Conservation (phyloP, 306 rosid species). For the Trifolium pratense region DNA sequence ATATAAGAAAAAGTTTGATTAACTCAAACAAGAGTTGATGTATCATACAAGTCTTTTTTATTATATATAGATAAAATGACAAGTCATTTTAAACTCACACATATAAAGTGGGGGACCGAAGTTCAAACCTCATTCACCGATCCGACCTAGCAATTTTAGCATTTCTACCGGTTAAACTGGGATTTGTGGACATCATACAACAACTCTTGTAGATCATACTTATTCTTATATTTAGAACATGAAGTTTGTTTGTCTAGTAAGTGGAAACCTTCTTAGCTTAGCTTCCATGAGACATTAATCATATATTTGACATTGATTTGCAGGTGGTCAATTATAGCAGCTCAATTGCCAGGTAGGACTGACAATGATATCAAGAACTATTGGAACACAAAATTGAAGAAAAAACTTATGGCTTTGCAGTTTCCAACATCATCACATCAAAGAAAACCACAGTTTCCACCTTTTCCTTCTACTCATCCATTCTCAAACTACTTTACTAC, state of each 20-base stretch:
- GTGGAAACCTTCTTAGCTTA: slow-evolving; percentile 33
- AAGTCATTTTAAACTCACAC: too few relatives aligned
- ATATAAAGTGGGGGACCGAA: too few relatives aligned
- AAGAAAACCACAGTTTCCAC: slow-evolving; percentile 50
- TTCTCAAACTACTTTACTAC: slow-evolving; percentile 40
- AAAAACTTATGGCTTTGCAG: slow-evolving; percentile 73
- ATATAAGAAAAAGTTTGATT: too few relatives aligned
- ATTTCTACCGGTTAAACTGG: too few relatives aligned
- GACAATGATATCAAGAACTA: slow-evolving; percentile 98
- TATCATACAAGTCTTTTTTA: too few relatives aligned
- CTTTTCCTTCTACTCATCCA: slow-evolving; percentile 34
- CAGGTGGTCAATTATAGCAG: slow-evolving; percentile 99
- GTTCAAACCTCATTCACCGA: too few relatives aligned
- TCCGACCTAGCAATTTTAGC: too few relatives aligned
- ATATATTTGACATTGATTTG: neutral
- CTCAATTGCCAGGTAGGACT: slow-evolving; percentile 94
- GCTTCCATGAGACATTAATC: neutral
- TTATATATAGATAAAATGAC: too few relatives aligned
- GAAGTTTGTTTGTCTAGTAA: neutral
- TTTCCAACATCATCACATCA: slow-evolving; percentile 44
- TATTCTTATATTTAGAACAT: too few relatives aligned
- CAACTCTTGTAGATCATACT: too few relatives aligned
- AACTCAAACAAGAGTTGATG: too few relatives aligned
- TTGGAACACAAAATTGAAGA: slow-evolving; percentile 98
- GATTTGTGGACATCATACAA: too few relatives aligned